Conservation (phyloP, 1,284 basidiomycete species). For the Papiliotrema nemorosa region DNA sequence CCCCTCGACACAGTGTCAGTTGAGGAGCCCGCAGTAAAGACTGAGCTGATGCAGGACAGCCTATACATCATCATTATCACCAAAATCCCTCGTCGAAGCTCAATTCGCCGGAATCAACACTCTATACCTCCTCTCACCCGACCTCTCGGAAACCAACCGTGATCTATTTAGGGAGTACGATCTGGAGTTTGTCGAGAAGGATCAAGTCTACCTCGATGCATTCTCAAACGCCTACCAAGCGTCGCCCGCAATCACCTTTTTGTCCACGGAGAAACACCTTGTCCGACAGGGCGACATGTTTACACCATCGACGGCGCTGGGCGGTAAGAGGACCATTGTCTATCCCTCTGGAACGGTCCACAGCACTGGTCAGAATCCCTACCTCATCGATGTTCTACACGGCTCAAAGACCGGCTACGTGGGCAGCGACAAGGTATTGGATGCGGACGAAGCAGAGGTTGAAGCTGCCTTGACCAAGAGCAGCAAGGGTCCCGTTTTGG, state of each 20-base stretch:
- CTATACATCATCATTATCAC: constrained; percentile 60
- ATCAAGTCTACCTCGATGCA: constrained; percentile 51
- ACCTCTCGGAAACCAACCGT: constrained; percentile 50
- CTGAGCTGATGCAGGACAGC: constrained; percentile 10
- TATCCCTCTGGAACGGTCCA: constrained; percentile 66
- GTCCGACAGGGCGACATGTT: constrained; percentile 39
- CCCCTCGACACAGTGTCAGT: constrained; percentile 72
- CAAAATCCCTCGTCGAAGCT: constrained; percentile 73
- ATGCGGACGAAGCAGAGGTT: constrained; percentile 55
- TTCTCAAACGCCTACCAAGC: constrained; percentile 35
- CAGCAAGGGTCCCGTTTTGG: constrained; percentile 62
- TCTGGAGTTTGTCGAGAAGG: constrained; percentile 53
- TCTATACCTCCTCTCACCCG: constrained; percentile 72
- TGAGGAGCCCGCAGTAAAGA: neutral
- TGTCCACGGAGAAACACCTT: constrained; percentile 66
- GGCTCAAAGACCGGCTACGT: constrained; percentile 59
- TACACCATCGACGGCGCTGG: constrained; percentile 26
- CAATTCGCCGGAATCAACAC: constrained; percentile 73
- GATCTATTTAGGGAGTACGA: constrained; percentile 57
- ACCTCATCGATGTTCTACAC: constrained; percentile 73
- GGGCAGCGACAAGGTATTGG: constrained; percentile 64
- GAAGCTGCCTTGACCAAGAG: constrained; percentile 63
- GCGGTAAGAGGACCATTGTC: constrained; percentile 52
- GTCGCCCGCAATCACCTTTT: constrained; percentile 64
- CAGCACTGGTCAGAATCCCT: constrained; percentile 71